Evolutionary conservation across 805 yeast species (phyloP).

Genomic region (Schwanniomyces yamadae): DNA sequence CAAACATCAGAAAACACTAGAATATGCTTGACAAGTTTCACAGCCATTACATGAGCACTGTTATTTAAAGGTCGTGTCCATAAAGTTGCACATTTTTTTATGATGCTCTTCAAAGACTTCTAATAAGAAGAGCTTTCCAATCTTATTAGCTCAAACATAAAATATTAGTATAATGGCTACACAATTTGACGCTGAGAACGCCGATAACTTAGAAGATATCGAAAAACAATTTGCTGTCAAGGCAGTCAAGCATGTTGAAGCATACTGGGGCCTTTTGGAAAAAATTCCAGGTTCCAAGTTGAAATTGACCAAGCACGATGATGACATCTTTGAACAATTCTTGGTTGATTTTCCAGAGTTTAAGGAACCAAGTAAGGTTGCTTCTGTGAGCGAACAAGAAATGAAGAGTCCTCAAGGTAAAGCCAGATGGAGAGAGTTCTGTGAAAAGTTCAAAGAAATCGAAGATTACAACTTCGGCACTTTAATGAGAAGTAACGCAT

Average conservation of each 20-base stretch:
- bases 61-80: not conserved
- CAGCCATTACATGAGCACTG: not conserved
- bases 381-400: constrained; percentile 66
- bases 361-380: constrained; percentile 55
- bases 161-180: constrained; percentile 31
- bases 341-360: constrained; percentile 86
- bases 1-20: no score
- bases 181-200: constrained; percentile 78
- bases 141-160: not conserved
- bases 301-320: constrained; percentile 69
- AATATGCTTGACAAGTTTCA: no score
- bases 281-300: constrained; percentile 77
- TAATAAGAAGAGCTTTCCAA: not conserved
- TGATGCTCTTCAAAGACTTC: not conserved
- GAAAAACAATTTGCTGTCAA: constrained; percentile 97
- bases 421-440: constrained; percentile 85
- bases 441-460: constrained; percentile 78
- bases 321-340: constrained; percentile 61
- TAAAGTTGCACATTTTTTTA: not conserved
- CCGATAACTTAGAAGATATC: constrained; percentile 86
- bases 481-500: constrained; percentile 69
- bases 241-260: constrained; percentile 93
- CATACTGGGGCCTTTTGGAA: constrained; percentile 82
- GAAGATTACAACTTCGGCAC: constrained; percentile 97
- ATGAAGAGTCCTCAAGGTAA: constrained; percentile 81